Evolutionary conservation across 2,329 filamentous ascomycete genomes (phyloP).

Genomic region (Karstenula rhodostoma): DNA sequence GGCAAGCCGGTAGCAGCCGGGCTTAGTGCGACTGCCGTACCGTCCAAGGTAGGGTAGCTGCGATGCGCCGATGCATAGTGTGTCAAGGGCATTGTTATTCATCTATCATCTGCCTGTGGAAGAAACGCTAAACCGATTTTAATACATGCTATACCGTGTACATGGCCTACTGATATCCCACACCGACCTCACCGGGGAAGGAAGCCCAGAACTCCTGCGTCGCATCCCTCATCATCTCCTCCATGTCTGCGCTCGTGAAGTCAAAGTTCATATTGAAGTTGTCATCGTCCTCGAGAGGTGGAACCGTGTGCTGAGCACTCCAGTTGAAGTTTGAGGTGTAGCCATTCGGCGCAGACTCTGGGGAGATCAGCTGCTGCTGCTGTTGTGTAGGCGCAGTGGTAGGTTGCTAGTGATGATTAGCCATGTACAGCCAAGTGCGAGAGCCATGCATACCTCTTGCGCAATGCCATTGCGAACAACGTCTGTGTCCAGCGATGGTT

Average conservation of each 20-base stretch:
- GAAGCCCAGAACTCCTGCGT: constrained; percentile 52
- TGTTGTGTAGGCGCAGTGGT: background rate
- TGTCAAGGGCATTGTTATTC: background rate
- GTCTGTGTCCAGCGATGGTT: constrained; percentile 23
- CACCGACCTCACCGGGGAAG: constrained; percentile 50
- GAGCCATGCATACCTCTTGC: constrained; percentile 18
- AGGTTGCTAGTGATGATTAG: constrained; percentile 6
- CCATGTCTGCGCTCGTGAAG: constrained; percentile 45
- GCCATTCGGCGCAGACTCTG: constrained; percentile 34
- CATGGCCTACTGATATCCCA: constrained; percentile 29
- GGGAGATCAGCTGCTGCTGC: constrained; percentile 14
- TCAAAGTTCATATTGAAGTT: constrained; percentile 45
- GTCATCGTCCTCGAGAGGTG: constrained; percentile 42
- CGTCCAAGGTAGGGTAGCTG: background rate
- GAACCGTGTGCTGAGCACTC: constrained; percentile 32
- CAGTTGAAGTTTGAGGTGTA: constrained; percentile 32
- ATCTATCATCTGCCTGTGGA: background rate
- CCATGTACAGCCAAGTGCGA: constrained; percentile 18
- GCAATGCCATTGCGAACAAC: constrained; percentile 22
- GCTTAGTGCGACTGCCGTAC: background rate
- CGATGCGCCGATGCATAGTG: background rate
- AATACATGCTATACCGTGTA: background rate
- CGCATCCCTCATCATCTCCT: constrained; percentile 49
- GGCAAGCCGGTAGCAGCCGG: background rate
- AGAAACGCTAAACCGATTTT: background rate